Percentiles rank a stretch among this genome's conserved stretches.
phyloP scores from a whole-genome alignment of 805 yeast genomes.

The Saccharomycopsis guyanensis region DNA sequence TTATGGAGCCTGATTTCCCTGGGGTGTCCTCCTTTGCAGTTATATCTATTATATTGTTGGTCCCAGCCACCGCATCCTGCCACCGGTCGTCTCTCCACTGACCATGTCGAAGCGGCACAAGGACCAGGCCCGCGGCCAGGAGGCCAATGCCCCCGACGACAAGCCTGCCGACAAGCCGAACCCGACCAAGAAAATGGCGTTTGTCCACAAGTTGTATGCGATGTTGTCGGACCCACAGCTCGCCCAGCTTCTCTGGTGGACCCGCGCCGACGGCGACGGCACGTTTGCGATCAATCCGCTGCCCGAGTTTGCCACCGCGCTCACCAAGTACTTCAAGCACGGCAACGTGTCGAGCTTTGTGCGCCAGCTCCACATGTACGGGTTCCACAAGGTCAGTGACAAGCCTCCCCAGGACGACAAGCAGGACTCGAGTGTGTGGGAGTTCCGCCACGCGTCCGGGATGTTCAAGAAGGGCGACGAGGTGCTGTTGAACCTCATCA shows the following conservation, averaged over 20 bases:
- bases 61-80: too few species aligned
- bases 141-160: too few species aligned
- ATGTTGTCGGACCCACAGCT: conserved; percentile 53
- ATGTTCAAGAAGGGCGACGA: conserved; percentile 75
- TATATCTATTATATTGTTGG: too few species aligned
- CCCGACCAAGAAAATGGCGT: conserved; percentile 44
- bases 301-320: conserved; percentile 49
- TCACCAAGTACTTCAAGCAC: conserved; percentile 81
- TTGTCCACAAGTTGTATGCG: conserved; percentile 55
- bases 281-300: conserved; percentile 62
- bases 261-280: conserved; percentile 35
- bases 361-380: conserved; percentile 92
- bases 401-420: conserved; percentile 23
- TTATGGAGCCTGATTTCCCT: too few species aligned
- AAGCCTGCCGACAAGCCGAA: too few species aligned
- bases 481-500: conserved; percentile 65
- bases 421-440: conserved; percentile 48
- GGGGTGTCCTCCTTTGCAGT: too few species aligned
- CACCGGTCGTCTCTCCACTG: too few species aligned
- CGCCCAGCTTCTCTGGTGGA: conserved; percentile 57
- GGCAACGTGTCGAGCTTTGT: conserved; percentile 92
- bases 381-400: conserved; percentile 74
- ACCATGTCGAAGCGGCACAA: too few species aligned
- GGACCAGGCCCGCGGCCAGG: too few species aligned
- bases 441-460: conserved; percentile 77